A percentile compares a stretch with the other conserved stretches of the same genome.
These are phyloP conservation scores for Monilinia polystroma DNA, from an alignment of 2,329 filamentous ascomycete genomes.

Conservation along the genomic window DNA sequence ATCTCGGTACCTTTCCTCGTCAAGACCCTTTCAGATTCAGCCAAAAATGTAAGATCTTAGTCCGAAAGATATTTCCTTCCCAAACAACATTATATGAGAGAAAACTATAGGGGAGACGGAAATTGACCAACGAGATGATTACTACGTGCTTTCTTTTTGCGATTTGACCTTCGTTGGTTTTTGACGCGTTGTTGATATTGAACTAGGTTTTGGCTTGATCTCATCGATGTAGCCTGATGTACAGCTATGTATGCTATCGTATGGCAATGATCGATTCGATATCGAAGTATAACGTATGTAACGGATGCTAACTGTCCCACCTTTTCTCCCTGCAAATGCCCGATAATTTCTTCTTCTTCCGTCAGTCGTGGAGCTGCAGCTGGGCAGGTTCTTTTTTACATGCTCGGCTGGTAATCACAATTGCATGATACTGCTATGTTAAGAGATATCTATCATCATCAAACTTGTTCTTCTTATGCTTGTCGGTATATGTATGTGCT, in stretches of 20 bases:
- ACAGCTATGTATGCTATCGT: conserved; percentile 15
- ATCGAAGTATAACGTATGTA: neutral
- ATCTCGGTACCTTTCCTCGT: conserved; percentile 1
- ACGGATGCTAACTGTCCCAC: conserved; percentile 19
- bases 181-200: conserved; percentile 7
- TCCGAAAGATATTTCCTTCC: neutral
- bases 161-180: conserved; percentile 1
- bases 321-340: conserved; percentile 19
- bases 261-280: conserved; percentile 16
- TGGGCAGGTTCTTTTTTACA: conserved; percentile 14
- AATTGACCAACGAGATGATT: neutral
- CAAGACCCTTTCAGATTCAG: conserved; percentile 10
- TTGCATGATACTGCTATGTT: neutral
- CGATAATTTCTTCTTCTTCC: conserved; percentile 15
- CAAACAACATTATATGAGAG: neutral
- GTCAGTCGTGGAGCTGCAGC: conserved; percentile 18
- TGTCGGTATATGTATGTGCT: neutral
- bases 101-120: neutral
- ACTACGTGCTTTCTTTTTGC: neutral
- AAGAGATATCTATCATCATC: neutral
- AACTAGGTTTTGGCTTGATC: conserved; percentile 3
- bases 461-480: neutral
- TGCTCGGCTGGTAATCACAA: conserved; percentile 5
- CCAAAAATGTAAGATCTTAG: neutral
- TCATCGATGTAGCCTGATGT: conserved; percentile 20